Evolutionary conservation across 208 protist genomes (phyloP).

Genomic region (Blastocrithidia nonstop): DNA sequence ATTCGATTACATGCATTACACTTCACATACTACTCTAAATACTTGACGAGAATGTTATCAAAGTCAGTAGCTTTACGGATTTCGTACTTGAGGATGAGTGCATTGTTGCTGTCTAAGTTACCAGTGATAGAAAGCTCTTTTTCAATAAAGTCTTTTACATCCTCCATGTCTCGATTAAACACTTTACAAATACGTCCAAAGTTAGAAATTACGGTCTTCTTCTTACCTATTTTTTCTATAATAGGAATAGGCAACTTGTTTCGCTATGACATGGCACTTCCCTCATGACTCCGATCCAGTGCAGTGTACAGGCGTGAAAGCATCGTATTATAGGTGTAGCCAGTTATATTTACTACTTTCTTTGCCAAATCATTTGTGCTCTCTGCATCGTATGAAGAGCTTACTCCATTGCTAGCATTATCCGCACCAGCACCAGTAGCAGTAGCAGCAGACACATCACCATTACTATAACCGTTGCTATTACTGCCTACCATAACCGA

Average conservation of each 20-base stretch:
- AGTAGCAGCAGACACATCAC: constrained; percentile 7
- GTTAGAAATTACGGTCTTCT: constrained; percentile 86
- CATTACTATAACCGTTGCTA: constrained; percentile 1
- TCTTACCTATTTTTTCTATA: constrained; percentile 76
- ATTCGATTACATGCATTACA: constrained; percentile 81
- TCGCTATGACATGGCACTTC: constrained; percentile 41
- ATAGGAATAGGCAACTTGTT: constrained; percentile 70
- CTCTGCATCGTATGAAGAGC: too few species aligned
- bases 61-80: constrained; percentile 71
- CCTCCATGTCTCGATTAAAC: constrained; percentile 70
- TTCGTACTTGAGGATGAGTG: constrained; percentile 81
- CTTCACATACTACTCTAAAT: constrained; percentile 84
- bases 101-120: constrained; percentile 71
- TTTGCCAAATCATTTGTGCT: too few species aligned
- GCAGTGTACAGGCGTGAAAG: constrained; percentile 43
- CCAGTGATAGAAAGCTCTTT: constrained; percentile 81
- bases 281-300: constrained; percentile 55
- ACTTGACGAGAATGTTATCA: constrained; percentile 70
- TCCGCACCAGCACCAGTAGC: not conserved
- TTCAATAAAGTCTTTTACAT: constrained; percentile 83
- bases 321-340: constrained; percentile 66
- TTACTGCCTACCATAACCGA: not conserved
- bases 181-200: constrained; percentile 81
- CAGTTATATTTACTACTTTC: constrained; percentile 7
- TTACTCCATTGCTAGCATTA: too few species aligned